Percentiles rank a stretch among this genome's conserved stretches.
These are phyloP conservation scores for Botrytis tulipae DNA, from an alignment of 2,329 filamentous ascomycete genomes.

Conservation along the genomic window DNA sequence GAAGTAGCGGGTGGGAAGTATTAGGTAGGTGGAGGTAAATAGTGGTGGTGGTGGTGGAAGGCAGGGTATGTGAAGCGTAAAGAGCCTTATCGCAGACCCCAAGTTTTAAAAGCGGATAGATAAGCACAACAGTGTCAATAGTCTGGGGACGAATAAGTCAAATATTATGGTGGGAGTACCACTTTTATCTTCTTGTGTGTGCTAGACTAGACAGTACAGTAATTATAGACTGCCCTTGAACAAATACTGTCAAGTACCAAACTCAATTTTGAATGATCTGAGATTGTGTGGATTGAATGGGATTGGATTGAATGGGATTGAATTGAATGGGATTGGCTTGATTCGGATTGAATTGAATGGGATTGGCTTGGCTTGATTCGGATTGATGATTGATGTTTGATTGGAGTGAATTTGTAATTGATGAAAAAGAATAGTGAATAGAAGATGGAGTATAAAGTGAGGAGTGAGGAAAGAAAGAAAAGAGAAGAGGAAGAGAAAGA, in stretches of 20 bases:
- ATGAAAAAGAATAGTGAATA: neutral
- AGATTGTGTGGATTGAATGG: too few relatives aligned
- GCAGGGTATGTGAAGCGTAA: too few relatives aligned
- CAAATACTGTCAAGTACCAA: neutral
- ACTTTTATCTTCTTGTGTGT: neutral
- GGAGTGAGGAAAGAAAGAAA: neutral
- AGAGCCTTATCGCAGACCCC: neutral
- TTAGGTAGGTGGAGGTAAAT: too few relatives aligned
- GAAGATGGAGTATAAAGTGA: too few relatives aligned
- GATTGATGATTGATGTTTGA: neutral
- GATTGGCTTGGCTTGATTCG: neutral
- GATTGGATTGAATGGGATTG: too few relatives aligned
- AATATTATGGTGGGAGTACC: too few relatives aligned
- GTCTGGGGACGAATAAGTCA: neutral
- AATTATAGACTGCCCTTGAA: too few relatives aligned
- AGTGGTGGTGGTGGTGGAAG: too few relatives aligned
- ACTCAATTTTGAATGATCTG: neutral
- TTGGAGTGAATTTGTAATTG: neutral
- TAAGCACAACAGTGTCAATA: neutral
- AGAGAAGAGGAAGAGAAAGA: too few relatives aligned
- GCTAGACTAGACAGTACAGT: too few relatives aligned
- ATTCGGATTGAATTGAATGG: neutral
- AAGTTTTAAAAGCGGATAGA: slow-evolving; percentile 1
- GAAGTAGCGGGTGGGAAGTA: neutral
- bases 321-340: too few relatives aligned